phyloP scores from a whole-genome alignment of 2,329 filamentous ascomycete genomes.

The Lecanosticta acicola region DNA sequence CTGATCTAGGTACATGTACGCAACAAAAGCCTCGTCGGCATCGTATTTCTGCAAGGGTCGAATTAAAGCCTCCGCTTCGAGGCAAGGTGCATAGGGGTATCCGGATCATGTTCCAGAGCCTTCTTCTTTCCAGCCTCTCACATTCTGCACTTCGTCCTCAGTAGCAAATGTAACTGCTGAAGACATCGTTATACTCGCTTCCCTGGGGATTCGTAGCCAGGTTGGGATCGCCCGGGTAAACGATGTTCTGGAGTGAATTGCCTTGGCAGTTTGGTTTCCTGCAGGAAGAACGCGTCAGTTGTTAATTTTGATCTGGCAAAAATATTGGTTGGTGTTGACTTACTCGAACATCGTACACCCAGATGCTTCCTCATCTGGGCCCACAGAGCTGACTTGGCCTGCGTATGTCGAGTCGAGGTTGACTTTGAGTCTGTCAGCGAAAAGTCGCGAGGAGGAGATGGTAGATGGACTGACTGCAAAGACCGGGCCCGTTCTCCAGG shows the following conservation, averaged over 20 bases:
- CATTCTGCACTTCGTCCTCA: slow-evolving; percentile 1
- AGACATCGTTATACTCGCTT: slow-evolving; percentile 14
- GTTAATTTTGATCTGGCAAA: no score
- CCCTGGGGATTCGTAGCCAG: slow-evolving; percentile 7
- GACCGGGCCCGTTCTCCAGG: slow-evolving; percentile 12
- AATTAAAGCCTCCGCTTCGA: no score
- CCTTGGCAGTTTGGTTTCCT: slow-evolving; percentile 15
- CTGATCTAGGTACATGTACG: no score
- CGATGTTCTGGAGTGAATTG: slow-evolving; percentile 5
- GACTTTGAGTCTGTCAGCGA: slow-evolving; percentile 7
- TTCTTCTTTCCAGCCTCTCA: background rate
- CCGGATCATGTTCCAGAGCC: background rate
- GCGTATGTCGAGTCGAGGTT: slow-evolving; percentile 12
- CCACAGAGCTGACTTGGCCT: slow-evolving; percentile 13
- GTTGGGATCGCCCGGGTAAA: slow-evolving; percentile 11
- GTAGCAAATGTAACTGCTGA: slow-evolving; percentile 18
- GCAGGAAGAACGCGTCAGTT: slow-evolving; percentile 1
- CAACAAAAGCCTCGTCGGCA: no score
- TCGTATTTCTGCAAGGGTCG: no score
- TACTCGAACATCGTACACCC: slow-evolving; percentile 19
- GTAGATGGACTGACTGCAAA: slow-evolving; percentile 13
- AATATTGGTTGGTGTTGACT: slow-evolving; percentile 3
- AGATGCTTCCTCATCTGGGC: slow-evolving; percentile 11
- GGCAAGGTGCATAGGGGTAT: no score
- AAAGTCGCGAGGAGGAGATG: no score